Percentiles rank a stretch among this genome's conserved stretches.
phyloP scores from a whole-genome alignment of 352 stramenopile genomes.

The Phytophthora rubi region DNA sequence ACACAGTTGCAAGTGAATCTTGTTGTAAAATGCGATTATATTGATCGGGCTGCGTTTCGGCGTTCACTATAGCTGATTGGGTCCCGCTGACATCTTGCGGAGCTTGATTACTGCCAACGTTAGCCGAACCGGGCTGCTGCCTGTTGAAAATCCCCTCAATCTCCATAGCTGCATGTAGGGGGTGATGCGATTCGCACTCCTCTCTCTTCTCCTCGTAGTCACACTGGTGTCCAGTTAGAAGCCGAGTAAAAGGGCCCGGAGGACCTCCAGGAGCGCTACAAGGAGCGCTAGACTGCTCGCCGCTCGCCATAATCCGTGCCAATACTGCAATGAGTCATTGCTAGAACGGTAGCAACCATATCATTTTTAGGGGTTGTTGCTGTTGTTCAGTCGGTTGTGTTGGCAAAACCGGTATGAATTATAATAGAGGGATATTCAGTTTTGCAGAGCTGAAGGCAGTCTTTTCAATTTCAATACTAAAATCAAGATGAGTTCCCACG shows the following conservation, averaged over 20 bases:
- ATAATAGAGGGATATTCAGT: background rate
- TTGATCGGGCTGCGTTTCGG: background rate
- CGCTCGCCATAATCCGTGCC: background rate
- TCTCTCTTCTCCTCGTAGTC: background rate
- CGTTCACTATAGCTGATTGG: too few relatives aligned
- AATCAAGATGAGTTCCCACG: too few relatives aligned
- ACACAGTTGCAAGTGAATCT: background rate
- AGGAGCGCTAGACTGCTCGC: background rate
- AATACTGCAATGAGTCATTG: background rate
- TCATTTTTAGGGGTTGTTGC: background rate
- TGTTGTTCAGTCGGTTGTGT: background rate
- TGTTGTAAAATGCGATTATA: background rate
- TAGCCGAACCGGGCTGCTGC: background rate
- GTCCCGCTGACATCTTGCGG: background rate
- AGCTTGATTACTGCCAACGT: background rate
- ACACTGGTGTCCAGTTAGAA: background rate
- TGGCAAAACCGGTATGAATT: background rate
- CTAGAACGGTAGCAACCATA: background rate
- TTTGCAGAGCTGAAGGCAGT: background rate
- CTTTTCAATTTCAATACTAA: too few relatives aligned
- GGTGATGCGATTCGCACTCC: background rate
- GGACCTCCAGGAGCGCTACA: background rate
- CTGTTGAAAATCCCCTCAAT: background rate
- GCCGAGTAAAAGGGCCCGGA: background rate
- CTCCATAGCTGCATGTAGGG: background rate